phyloP scores from a whole-genome alignment of 257 asterid species.

The Cordia subcordata region DNA sequence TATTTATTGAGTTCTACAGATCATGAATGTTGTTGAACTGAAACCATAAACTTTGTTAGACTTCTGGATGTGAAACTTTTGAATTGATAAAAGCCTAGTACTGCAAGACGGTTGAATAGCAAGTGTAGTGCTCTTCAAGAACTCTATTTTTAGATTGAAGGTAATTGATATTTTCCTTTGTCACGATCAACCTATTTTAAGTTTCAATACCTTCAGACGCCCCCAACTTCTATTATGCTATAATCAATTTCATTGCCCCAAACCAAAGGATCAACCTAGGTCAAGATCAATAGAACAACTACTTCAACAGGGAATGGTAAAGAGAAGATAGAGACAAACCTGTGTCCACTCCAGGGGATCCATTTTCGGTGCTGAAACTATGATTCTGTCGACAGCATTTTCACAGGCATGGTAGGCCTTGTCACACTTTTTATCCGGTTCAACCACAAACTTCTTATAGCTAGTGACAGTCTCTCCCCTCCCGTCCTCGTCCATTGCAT shows the following conservation, averaged over 20 bases:
- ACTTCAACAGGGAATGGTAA: neutral
- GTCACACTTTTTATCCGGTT: slow-evolving; percentile 27
- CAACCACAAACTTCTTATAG: slow-evolving; percentile 30
- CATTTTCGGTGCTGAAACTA: slow-evolving; percentile 52
- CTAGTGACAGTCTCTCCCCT: slow-evolving; percentile 34
- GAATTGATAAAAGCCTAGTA: too few species aligned
- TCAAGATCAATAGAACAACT: neutral
- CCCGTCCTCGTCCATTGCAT: slow-evolving; percentile 20
- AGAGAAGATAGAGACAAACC: slow-evolving; percentile 32
- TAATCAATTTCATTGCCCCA: neutral
- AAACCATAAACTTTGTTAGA: too few species aligned
- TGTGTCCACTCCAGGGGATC: slow-evolving; percentile 49
- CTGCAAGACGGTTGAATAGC: too few species aligned
- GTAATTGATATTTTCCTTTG: too few species aligned
- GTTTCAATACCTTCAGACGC: too few species aligned
- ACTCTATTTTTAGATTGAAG: too few species aligned
- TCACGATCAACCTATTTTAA: too few species aligned
- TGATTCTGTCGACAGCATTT: slow-evolving; percentile 29
- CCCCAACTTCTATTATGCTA: too few species aligned
- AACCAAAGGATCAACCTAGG: neutral
- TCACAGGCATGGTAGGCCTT: slow-evolving; percentile 23
- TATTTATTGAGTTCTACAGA: too few species aligned
- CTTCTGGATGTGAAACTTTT: too few species aligned
- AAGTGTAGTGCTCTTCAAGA: too few species aligned
- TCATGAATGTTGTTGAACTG: too few species aligned